Conservation (phyloP, 164 flowering plant species). For the Magnolia kwangsiensis region DNA sequence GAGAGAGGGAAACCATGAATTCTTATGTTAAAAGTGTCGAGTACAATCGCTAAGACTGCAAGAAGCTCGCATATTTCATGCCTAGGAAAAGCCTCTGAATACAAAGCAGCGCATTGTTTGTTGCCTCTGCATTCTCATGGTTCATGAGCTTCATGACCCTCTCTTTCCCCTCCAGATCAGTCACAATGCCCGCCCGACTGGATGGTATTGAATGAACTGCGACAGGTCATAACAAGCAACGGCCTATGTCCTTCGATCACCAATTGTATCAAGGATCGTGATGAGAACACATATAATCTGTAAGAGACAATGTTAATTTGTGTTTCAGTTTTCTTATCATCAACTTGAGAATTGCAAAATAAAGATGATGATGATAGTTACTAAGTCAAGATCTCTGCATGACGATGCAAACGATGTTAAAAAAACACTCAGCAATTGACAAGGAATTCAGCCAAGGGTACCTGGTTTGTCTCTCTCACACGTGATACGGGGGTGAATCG, state of each 20-base stretch:
- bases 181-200: constrained; percentile 80
- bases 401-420: too few species aligned
- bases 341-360: background rate
- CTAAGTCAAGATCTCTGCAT: too few species aligned
- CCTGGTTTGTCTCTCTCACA: too few species aligned
- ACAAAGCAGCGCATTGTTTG: constrained; percentile 85
- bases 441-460: too few species aligned
- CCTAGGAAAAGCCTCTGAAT: constrained; percentile 95
- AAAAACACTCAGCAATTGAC: too few species aligned
- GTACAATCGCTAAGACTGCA: constrained; percentile 48
- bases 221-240: constrained; percentile 95
- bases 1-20: too few species aligned
- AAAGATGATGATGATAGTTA: too few species aligned
- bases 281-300: constrained; percentile 94
- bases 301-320: background rate
- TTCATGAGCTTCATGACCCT: constrained; percentile 92
- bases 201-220: constrained; percentile 84
- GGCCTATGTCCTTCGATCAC: constrained; percentile 72
- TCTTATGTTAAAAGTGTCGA: constrained; percentile 8
- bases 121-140: constrained; percentile 86
- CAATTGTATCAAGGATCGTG: constrained; percentile 83
- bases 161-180: constrained; percentile 86
- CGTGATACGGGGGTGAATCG: too few species aligned
- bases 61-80: constrained; percentile 91
- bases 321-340: background rate